These are phyloP conservation scores for Chaetothyriales sp. DNA, from an alignment of 2,329 filamentous ascomycete genomes.

Conservation along the genomic window DNA sequence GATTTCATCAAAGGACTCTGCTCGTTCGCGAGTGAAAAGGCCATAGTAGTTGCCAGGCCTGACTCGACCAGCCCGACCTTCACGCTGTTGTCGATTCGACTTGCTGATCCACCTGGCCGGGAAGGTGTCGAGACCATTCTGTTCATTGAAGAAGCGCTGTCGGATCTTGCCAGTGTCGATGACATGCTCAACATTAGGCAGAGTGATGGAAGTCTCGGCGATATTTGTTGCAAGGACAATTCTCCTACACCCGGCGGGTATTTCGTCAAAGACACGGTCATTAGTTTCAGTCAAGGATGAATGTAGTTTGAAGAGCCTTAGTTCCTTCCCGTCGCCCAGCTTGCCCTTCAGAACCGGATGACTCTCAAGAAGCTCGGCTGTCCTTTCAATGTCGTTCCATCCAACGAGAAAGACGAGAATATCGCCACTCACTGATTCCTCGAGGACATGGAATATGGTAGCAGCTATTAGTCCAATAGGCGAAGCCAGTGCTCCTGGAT, in stretches of 20 bases:
- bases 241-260: constrained; percentile 54
- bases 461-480: constrained; percentile 30
- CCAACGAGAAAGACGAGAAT: constrained; percentile 86
- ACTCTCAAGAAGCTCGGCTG: constrained; percentile 31
- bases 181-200: constrained; percentile 91
- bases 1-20: constrained; percentile 61
- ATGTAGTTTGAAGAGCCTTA: constrained; percentile 33
- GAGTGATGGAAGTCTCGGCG: constrained; percentile 94
- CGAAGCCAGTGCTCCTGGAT: not conserved
- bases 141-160: constrained; percentile 2
- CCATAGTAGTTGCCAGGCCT: constrained; percentile 92
- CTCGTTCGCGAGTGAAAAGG: constrained; percentile 75
- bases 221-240: constrained; percentile 96
- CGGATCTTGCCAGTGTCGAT: constrained; percentile 75
- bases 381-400: constrained; percentile 73
- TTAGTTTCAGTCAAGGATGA: constrained; percentile 32
- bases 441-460: constrained; percentile 32
- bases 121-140: constrained; percentile 3
- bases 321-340: constrained; percentile 25
- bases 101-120: constrained; percentile 25
- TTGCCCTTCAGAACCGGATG: constrained; percentile 27
- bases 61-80: constrained; percentile 85
- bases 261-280: constrained; percentile 26
- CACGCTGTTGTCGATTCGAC: constrained; percentile 90
- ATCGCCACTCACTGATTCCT: constrained; percentile 41